Base-by-base conservation (phyloP, 1,284 basidiomycete species). In the Pterulicium gracile region DNA sequence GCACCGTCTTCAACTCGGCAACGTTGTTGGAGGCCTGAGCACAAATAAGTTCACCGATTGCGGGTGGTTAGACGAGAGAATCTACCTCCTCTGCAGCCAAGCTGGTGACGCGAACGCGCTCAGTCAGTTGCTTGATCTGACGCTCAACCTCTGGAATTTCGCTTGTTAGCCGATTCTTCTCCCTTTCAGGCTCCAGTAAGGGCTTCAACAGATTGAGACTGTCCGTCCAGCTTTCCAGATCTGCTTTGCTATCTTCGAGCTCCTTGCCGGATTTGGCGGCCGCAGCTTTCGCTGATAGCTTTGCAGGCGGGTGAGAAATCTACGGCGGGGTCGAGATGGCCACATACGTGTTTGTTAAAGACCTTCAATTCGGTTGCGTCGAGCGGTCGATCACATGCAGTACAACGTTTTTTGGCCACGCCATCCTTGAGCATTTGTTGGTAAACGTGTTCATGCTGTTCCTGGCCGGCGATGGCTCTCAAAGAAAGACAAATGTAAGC, bases 101-200 rank as follows among this genome's bases (percentile, higher is more conserved):
- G 27, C 27, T 32, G 10, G 27, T 32, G 27, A 10, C 27, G n/a
- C n/a, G 27, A 7, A 32, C 10, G 10, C n/a, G 27, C 27, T 32
- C 27, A 10, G 7, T n/a, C 27, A 32, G n/a, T n/a, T 32, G 10
- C n/a, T 32, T n/a, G 10, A 32, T n/a, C n/a, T 32, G 10, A n/a
- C 10, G 10, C n/a, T 10, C 27, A 7, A 32, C 10, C 27, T 32
- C 27, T 32, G 27, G 27, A n/a, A 32, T 32, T 32, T 32, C 27
- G 10, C n/a, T n/a, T 10, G n/a, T n/a, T 10, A 32, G 27, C n/a
- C n/a, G 10, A 53, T 86, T 80, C 52, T 80, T 75, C 24, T 69
- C 64, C 58, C 77, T 77, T 15, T 82, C 88, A 1, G 66, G 62
- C 18, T 69, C 65, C 7, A 91, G 69, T 19, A 94, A 62, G 1